Conservation (phyloP, 768 basidiomycete species). For the Piloderma croceum region DNA sequence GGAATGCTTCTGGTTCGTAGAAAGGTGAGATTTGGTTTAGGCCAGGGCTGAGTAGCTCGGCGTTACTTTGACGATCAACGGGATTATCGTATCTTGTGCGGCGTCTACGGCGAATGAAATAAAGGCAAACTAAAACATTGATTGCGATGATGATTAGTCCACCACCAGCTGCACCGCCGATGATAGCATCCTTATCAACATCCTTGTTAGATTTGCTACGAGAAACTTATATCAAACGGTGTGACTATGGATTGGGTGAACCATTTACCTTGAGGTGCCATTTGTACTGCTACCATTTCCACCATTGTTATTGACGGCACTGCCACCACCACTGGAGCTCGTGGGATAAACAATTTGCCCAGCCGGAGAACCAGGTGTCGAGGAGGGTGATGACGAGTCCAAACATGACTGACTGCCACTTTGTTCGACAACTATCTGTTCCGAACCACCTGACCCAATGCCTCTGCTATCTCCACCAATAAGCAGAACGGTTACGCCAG, state of each 20-base stretch:
- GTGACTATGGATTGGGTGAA: background rate
- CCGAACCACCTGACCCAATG: conserved; percentile 64
- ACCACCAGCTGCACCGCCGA: conserved; percentile 56
- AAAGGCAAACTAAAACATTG: conserved; percentile 36
- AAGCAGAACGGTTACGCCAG: conserved; percentile 61
- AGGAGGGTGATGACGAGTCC: conserved; percentile 58
- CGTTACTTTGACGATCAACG: conserved; percentile 59
- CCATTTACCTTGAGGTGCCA: too few species aligned
- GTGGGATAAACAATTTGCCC: conserved; percentile 71
- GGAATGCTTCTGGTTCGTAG: conserved; percentile 72
- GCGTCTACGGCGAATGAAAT: conserved; percentile 46
- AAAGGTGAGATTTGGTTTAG: conserved; percentile 57
- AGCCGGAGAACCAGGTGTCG: conserved; percentile 71
- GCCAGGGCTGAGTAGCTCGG: too few species aligned
- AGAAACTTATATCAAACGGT: background rate
- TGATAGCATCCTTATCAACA: conserved; percentile 44
- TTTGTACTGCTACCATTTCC: conserved; percentile 9
- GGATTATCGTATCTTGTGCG: conserved; percentile 54
- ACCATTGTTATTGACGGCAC: conserved; percentile 23
- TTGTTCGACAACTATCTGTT: too few species aligned
- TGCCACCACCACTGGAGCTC: conserved; percentile 33
- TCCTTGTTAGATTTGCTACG: conserved; percentile 9
- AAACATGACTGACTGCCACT: conserved; percentile 63
- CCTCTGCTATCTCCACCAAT: conserved; percentile 65
- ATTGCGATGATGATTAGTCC: conserved; percentile 45